Base-by-base conservation (phyloP, 345 rosid genomes). In the Abelmoschus esculentus region DNA sequence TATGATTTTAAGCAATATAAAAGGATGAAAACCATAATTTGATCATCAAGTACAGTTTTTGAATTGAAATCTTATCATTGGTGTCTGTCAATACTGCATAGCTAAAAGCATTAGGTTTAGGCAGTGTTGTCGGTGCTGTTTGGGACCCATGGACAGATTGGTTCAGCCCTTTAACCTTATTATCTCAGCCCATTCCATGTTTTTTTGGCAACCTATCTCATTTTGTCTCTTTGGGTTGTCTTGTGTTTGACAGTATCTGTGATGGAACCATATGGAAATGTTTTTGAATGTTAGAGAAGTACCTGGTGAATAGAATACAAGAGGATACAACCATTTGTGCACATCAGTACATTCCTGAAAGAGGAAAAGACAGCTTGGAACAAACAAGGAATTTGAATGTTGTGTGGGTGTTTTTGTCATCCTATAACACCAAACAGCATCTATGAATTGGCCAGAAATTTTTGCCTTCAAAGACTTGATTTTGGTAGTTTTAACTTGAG, bases 61-160 rank as follows among this genome's bases (percentile, higher is more conserved):
- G 15, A 63, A 19, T 10, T 63, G 52, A 40, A 40, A 63, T 11
- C 19, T 63, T 32, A 40, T 18, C 52, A 19, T 52, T 17, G 9
- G 17, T 8, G 4, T 22, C 26, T 22, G 26, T 22, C 26, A 22
- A 22, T 22, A 22, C 26, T 22, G 26, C 26, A 22, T 22, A 22
- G 26, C 26, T 22, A 22, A 22, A 22, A 0, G 66, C 47, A 36
- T 61, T 18, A 19, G 32, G 14, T 61, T 61, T 18, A 19, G 32
- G 14, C 9, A 6, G 10, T 40, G 12, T 63, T 42, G 14, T 12
- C 19, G 31, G 14, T 22, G 53, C 12, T 19, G 4, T 11, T 63
- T 63, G 67, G 67, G 67, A 63, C 67, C 67, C 53, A 42, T 19
- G 4, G 67, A 19, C 11, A 63, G 19, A 6, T 6, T 42, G 36